Base-by-base conservation (phyloP, 306 rosid species). In the Dryas octopetala region DNA sequence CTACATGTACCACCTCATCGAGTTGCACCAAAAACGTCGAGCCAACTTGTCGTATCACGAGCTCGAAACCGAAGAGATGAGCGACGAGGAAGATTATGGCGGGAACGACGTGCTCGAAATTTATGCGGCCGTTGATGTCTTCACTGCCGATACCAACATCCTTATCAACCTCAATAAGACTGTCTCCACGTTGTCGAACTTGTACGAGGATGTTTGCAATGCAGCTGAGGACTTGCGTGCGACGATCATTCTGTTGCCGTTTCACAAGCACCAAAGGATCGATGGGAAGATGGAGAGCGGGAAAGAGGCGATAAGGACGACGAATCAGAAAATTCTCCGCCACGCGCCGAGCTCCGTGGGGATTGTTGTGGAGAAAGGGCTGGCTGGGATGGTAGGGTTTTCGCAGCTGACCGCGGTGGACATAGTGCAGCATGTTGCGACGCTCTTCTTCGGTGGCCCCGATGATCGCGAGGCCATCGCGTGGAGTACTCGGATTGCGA, bases 241-340 rank as follows among this genome's bases (percentile, higher is more conserved):
- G 0, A 81, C 98, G 0, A 17, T 86, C 46, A 79, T 95, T 28
- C 65, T 95, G 49, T 63, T 89, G 52, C 98, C 97, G 5, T 95
- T 95, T 54, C 97, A 91, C 73, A 95, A 95, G 65, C 97, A 95
- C 70, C 97, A 95, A 32, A 66, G 97, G 4, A 95, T 95, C 4
- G 98, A 95, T 61, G 97, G 98, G 43, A 91, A 90, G 66, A 77
- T 91, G 87, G 98, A 95, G 78, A 84, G 87, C 4, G 97, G 97
- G 9, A 95, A 89, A 32, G 97, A 95, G 62, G 97, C 89, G 4
- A 82, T 91, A 9, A 74, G 97, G 73, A 82, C 85, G 1, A 91
- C 98, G 2, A 95, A 95, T 66, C 98, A 91, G 17, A 95, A 95
- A 87, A 82, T 95, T 81, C 87, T 95, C 1, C 89, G 97, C 13